Percentiles rank a stretch among this genome's conserved stretches.
These are phyloP conservation scores for Pseudohyphozyma bogoriensis DNA, from an alignment of 768 basidiomycete species.

Conservation along the genomic window DNA sequence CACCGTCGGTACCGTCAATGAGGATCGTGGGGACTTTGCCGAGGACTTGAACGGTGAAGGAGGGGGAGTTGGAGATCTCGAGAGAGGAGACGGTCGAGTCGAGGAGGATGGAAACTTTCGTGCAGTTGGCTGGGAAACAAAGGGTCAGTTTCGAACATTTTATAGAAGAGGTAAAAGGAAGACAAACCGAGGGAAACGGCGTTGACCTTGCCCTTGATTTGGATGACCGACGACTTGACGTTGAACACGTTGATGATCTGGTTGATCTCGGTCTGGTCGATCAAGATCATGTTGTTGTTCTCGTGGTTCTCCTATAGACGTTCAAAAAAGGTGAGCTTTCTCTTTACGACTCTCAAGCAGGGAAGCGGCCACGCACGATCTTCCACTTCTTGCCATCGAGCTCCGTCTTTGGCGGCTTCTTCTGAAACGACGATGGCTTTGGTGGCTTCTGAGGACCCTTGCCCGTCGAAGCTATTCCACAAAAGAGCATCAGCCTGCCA, in stretches of 20 bases:
- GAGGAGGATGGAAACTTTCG: constrained; percentile 74
- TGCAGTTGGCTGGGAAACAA: constrained; percentile 60
- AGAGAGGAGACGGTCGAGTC: constrained; percentile 88
- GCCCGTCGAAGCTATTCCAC: neutral
- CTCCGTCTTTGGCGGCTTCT: constrained; percentile 81
- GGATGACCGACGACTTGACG: constrained; percentile 73
- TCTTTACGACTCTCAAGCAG: neutral
- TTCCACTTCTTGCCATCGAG: constrained; percentile 90
- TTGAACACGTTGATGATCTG: constrained; percentile 82
- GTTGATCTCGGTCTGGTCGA: constrained; percentile 64
- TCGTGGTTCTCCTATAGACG: constrained; percentile 82
- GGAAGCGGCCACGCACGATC: constrained; percentile 51
- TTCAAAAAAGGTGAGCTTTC: neutral
- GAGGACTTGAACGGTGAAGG: constrained; percentile 83
- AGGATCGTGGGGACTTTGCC: constrained; percentile 85
- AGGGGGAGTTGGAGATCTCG: constrained; percentile 79
- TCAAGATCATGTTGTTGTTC: constrained; percentile 56
- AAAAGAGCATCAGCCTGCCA: neutral
- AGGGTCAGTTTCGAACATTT: neutral
- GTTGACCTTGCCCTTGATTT: constrained; percentile 88
- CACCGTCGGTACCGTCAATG: constrained; percentile 87
- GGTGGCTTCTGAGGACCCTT: constrained; percentile 44
- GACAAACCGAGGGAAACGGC: constrained; percentile 74
- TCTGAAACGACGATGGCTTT: constrained; percentile 75
- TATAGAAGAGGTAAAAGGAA: neutral